Percentiles rank a stretch among this genome's conserved stretches.
Conservation (phyloP, 2,329 filamentous ascomycete species). For the Alternaria atra region DNA sequence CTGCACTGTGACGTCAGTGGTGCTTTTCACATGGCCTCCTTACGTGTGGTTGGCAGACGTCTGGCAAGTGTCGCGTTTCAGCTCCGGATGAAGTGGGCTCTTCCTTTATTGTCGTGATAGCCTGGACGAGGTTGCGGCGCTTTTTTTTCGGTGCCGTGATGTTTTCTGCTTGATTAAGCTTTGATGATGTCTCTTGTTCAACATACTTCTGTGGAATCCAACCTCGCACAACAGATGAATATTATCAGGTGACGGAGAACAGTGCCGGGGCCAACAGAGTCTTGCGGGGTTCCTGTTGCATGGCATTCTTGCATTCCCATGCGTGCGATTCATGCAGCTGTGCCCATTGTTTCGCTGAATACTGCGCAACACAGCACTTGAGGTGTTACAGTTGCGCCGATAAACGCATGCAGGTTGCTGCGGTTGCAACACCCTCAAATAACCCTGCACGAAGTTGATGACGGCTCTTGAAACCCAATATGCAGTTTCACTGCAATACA, state of each 20-base stretch:
- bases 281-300: neutral
- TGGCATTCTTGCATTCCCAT: neutral
- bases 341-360: slow-evolving; percentile 5
- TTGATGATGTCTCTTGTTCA: neutral
- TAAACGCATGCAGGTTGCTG: neutral
- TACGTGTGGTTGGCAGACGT: neutral
- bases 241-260: neutral
- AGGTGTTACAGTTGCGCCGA: slow-evolving; percentile 1
- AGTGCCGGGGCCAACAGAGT: neutral
- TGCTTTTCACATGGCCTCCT: neutral
- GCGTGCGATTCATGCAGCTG: neutral
- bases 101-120: neutral
- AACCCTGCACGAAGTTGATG: neutral
- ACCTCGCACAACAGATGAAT: neutral
- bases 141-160: neutral
- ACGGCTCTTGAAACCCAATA: slow-evolving; percentile 2
- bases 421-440: neutral
- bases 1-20: slow-evolving; percentile 27
- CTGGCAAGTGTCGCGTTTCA: neutral
- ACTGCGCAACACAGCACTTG: neutral
- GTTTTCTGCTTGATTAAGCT: neutral
- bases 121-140: neutral
- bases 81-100: neutral
- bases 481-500: neutral
- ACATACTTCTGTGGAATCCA: neutral